Base-by-base conservation (phyloP, 768 basidiomycete species). In the Tricholoma hemisulphureum region DNA sequence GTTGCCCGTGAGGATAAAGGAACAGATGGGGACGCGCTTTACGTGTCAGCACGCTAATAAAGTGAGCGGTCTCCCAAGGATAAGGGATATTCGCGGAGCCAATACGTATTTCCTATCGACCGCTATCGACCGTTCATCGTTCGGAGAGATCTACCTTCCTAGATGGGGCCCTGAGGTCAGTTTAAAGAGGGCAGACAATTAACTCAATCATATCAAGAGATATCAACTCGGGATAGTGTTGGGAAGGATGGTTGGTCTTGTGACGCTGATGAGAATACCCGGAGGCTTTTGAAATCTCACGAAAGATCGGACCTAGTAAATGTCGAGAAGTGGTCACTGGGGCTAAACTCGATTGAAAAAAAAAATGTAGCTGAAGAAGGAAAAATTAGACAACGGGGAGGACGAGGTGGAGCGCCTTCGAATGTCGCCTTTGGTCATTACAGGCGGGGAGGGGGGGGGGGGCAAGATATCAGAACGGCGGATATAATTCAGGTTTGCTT, bases 1-100 rank as follows among this genome's bases (percentile, higher is more conserved):
- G 53, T 18, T 24, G n/a, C n/a, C n/a, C n/a, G n/a, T 50, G 48
- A 50, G 48, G 48, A 50, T 11, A 50, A 50, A 50, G 48, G 52
- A 39, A 53, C 23, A 20, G 16, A 53, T 53, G 41, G 7, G 35
- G 23, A 29, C n/a, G 37, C 35, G 6, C 9, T 14, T 53, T 39
- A 53, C 51, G 23, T 43, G 24, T 43, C 18, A 37, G 37, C 41
- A 13, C 7, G 13, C n/a, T 37, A 24, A 26, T 37, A n/a, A 29
- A n/a, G 28, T 20, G 18, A 21, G 39, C 9, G 39, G 18, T 41
- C 21, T 46, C 23, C 13, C 43, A 46, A n/a, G 26, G 24, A 28
- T 29, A 29, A 49, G 13, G 8, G 16, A 49, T 43, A 43, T 43
- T 41, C 26, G 53, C 37, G 53, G 52, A 53, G 39, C 20, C 26